phyloP scores from a whole-genome alignment of 148 eudicot species.

The Persicaria maculosa region DNA sequence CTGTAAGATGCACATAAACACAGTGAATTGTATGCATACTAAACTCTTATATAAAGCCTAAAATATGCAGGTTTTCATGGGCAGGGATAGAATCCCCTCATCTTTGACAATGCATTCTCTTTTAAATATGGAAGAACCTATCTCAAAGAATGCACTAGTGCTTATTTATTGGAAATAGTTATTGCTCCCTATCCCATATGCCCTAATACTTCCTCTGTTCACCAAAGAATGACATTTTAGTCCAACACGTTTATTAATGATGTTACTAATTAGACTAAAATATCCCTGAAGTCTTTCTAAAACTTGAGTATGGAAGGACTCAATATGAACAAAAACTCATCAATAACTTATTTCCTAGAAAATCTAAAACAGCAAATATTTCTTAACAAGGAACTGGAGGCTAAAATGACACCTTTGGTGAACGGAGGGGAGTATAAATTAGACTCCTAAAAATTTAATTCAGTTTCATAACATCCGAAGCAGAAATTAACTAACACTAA shows the following conservation, averaged over 20 bases:
- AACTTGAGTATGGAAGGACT: too few relatives aligned
- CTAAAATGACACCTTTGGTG: too few relatives aligned
- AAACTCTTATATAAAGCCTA: background rate
- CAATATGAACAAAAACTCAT: too few relatives aligned
- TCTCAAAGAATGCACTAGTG: background rate
- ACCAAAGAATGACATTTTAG: too few relatives aligned
- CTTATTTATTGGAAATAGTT: background rate
- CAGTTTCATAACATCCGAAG: background rate
- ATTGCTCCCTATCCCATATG: background rate
- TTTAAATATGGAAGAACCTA: background rate
- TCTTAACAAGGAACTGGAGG: too few relatives aligned
- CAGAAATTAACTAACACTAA: background rate
- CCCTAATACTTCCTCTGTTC: background rate
- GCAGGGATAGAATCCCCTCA: conserved; percentile 7
- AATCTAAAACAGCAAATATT: too few relatives aligned
- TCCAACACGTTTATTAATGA: too few relatives aligned
- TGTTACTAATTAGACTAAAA: too few relatives aligned
- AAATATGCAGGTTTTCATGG: background rate
- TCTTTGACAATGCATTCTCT: background rate
- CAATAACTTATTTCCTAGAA: too few relatives aligned
- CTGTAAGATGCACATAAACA: background rate
- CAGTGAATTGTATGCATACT: background rate
- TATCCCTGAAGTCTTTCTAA: too few relatives aligned
- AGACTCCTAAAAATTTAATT: background rate
- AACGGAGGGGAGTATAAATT: background rate